phyloP scores from a whole-genome alignment of 2,329 filamentous ascomycete species.

The Fusarium armeniacum region DNA sequence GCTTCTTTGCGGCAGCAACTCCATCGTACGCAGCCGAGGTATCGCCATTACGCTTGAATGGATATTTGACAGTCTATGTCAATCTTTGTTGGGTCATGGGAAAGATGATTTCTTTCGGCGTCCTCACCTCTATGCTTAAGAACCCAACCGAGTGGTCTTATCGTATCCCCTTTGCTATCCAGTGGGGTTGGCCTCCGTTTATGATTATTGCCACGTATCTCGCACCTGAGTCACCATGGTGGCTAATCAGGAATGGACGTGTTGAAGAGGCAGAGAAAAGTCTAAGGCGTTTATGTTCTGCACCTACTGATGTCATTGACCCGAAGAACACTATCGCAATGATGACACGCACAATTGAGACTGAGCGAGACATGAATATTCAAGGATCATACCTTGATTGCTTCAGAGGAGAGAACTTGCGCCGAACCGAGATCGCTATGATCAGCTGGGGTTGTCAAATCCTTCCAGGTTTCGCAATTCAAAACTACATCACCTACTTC shows the following conservation, averaged over 20 bases:
- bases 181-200: neutral
- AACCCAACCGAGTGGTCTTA: neutral
- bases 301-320: neutral
- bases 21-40: neutral
- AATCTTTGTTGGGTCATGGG: neutral
- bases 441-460: neutral
- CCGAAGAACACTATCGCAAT: neutral
- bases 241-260: neutral
- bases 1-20: neutral
- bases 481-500: neutral
- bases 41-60: neutral
- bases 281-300: neutral
- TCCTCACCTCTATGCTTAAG: neutral
- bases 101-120: neutral
- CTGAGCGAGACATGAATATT: neutral
- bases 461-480: neutral
- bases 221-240: neutral
- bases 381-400: neutral
- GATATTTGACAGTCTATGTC: neutral
- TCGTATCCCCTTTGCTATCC: neutral
- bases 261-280: neutral
- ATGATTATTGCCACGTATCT: neutral
- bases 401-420: neutral
- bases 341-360: neutral
- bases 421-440: neutral